Conservation (phyloP, 441 rosid species). For the Macaranga tanarius region DNA sequence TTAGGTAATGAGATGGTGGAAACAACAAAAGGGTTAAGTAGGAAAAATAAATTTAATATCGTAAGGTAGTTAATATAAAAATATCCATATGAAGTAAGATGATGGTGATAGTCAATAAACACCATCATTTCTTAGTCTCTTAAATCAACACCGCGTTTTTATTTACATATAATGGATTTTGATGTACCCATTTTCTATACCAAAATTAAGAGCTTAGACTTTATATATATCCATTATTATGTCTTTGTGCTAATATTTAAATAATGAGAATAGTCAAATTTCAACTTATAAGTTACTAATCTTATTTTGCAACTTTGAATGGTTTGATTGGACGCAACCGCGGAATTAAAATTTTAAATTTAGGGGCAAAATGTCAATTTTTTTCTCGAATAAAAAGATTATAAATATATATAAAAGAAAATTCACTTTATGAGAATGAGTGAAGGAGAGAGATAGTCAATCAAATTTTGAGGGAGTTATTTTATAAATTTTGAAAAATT, state of each 20-base stretch:
- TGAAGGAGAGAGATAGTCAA: too few relatives aligned
- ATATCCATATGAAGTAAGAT: background rate
- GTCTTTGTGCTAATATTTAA: background rate
- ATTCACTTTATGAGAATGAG: too few relatives aligned
- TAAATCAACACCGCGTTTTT: background rate
- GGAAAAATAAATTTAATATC: background rate
- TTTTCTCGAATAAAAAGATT: too few relatives aligned
- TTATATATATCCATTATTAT: background rate
- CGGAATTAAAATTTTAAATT: too few relatives aligned
- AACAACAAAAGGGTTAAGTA: background rate
- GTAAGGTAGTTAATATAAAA: too few relatives aligned
- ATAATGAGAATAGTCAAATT: background rate
- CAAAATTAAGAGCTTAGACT: background rate
- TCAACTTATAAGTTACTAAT: background rate
- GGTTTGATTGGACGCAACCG: too few relatives aligned
- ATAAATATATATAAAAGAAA: too few relatives aligned
- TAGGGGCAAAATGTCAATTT: too few relatives aligned
- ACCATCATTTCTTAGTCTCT: slow-evolving; percentile 7
- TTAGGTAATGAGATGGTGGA: background rate
- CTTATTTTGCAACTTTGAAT: too few relatives aligned
- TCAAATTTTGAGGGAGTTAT: too few relatives aligned
- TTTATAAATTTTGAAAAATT: too few relatives aligned
- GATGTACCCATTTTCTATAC: background rate
- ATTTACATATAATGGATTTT: background rate
- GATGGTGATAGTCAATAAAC: slow-evolving; percentile 24